Percentiles rank a stretch among this genome's conserved stretches.
Evolutionary conservation across 2,329 filamentous ascomycete species (phyloP).

Genomic region (Fusarium sp.): DNA sequence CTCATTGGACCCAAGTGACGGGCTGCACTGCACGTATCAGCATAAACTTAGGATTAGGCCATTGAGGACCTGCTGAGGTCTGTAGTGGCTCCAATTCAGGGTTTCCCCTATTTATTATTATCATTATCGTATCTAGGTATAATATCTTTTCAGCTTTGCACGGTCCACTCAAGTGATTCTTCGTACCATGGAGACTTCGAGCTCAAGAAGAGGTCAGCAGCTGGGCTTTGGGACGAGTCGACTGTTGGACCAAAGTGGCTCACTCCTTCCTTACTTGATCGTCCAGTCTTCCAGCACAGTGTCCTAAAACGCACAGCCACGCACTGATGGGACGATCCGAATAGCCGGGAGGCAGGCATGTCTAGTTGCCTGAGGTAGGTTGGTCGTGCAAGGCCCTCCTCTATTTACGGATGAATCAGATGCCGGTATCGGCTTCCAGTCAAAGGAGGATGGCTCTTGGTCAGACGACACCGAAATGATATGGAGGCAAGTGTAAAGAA

Average conservation of each 20-base stretch:
- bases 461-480: neutral
- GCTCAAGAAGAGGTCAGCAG: neutral
- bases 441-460: neutral
- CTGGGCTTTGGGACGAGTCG: neutral
- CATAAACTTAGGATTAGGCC: neutral
- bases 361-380: neutral
- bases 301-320: neutral
- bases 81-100: neutral
- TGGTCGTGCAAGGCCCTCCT: neutral
- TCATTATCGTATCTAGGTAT: neutral
- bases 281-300: neutral
- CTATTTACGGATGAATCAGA: neutral
- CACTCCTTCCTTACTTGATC: constrained; percentile 10
- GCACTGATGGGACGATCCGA: constrained; percentile 1
- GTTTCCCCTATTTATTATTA: neutral
- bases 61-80: neutral
- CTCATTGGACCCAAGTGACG: neutral
- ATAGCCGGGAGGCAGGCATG: neutral
- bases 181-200: neutral
- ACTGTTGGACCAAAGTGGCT: neutral
- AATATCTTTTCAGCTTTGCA: neutral
- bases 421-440: neutral
- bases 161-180: no score
- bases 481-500: neutral
- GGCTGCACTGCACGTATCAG: neutral